Conservation (phyloP, 495 filamentous ascomycete genomes). For the Cercophora sp. region DNA sequence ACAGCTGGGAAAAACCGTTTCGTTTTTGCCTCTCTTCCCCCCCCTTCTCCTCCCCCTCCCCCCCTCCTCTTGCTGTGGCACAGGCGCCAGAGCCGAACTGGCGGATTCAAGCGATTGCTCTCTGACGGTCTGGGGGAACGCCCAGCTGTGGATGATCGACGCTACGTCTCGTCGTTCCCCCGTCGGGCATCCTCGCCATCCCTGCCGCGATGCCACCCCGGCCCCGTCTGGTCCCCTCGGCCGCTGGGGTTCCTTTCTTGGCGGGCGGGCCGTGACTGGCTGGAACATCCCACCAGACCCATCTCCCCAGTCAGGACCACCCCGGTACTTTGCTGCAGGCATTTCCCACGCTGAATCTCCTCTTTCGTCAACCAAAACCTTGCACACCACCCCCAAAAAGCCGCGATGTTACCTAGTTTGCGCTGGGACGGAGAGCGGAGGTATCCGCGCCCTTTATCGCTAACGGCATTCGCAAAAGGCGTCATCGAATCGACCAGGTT, state of each 20-base stretch:
- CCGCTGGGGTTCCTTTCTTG: slow-evolving; percentile 2
- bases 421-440: background rate
- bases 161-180: background rate
- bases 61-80: no score
- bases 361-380: slow-evolving; percentile 8
- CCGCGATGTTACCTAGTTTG: slow-evolving; percentile 6
- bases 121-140: background rate
- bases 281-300: background rate
- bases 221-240: background rate
- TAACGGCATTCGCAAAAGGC: background rate
- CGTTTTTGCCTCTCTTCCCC: no score
- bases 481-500: slow-evolving; percentile 2
- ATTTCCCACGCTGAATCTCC: slow-evolving; percentile 9
- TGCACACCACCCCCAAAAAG: background rate
- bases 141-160: slow-evolving; percentile 14
- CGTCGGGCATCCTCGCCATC: slow-evolving; percentile 1
- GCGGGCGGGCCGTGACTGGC: background rate
- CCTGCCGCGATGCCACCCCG: slow-evolving; percentile 3
- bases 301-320: slow-evolving; percentile 2
- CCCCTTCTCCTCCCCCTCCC: no score
- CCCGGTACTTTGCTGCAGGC: slow-evolving; percentile 7
- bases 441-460: slow-evolving; percentile 6
- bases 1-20: no score
- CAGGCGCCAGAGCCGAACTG: slow-evolving; percentile 16
- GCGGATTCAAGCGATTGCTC: slow-evolving; percentile 6